These are phyloP conservation scores for Pseudofabraea citricarpa DNA, from an alignment of 2,329 filamentous ascomycete genomes.

Conservation along the genomic window DNA sequence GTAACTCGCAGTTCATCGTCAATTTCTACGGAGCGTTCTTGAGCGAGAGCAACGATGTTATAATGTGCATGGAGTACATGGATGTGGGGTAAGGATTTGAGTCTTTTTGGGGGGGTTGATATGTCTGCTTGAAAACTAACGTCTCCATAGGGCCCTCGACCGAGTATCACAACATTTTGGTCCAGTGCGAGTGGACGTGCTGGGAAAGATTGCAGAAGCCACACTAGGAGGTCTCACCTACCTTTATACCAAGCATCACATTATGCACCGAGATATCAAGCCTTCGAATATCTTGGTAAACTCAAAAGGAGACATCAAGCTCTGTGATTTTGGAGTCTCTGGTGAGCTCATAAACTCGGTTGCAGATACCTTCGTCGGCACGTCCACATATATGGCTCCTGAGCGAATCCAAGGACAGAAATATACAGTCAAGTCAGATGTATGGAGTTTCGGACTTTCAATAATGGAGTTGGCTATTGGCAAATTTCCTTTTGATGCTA, in stretches of 20 bases:
- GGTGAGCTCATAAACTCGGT: slow-evolving; percentile 97
- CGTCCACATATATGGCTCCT: slow-evolving; percentile 98
- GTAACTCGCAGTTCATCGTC: slow-evolving; percentile 94
- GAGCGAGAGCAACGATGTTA: slow-evolving; percentile 94
- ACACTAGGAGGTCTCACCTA: slow-evolving; percentile 91
- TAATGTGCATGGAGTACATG: slow-evolving; percentile 99
- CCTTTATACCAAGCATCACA: slow-evolving; percentile 90
- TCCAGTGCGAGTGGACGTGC: slow-evolving; percentile 88
- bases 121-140: slow-evolving; percentile 24
- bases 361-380: slow-evolving; percentile 96
- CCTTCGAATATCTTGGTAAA: slow-evolving; percentile 97
- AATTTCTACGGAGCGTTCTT: slow-evolving; percentile 97
- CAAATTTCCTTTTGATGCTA: slow-evolving; percentile 87
- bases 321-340: slow-evolving; percentile 98
- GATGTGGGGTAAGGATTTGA: slow-evolving; percentile 97
- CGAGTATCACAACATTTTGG: slow-evolving; percentile 92
- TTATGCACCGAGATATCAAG: slow-evolving; percentile 99
- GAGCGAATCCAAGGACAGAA: slow-evolving; percentile 96
- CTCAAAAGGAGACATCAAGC: slow-evolving; percentile 88
- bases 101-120: too few relatives aligned
- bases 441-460: slow-evolving; percentile 94
- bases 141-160: slow-evolving; percentile 69
- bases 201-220: slow-evolving; percentile 96
- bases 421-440: slow-evolving; percentile 97
- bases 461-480: slow-evolving; percentile 98